Conservation (phyloP, 352 stramenopile species). For the Phytophthora kernoviae region DNA sequence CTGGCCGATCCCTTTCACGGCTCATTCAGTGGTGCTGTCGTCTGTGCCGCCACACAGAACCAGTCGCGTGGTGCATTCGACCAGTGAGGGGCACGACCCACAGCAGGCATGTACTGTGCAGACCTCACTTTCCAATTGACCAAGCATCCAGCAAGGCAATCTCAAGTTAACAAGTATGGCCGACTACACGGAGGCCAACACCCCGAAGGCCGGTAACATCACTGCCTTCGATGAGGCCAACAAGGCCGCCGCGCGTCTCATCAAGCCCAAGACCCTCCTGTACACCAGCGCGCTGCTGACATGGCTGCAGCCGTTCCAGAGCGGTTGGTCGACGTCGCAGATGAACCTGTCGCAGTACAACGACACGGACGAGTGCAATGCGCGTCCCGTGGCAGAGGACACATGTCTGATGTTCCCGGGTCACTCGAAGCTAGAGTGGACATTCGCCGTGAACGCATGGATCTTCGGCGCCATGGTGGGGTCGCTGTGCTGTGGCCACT, state of each 20-base stretch:
- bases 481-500: slow-evolving; percentile 3
- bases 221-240: slow-evolving; percentile 8
- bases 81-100: background rate
- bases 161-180: slow-evolving; percentile 10
- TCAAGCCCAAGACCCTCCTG: slow-evolving; percentile 26
- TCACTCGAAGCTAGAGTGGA: slow-evolving; percentile 6
- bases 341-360: slow-evolving; percentile 5
- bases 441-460: slow-evolving; percentile 3
- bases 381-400: slow-evolving; percentile 3
- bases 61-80: background rate
- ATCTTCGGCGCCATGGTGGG: slow-evolving; percentile 5
- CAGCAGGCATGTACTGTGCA: background rate
- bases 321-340: slow-evolving; percentile 42
- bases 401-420: slow-evolving; percentile 5
- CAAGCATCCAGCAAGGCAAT: slow-evolving; percentile 18
- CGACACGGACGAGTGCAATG: background rate
- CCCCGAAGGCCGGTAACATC: slow-evolving; percentile 7
- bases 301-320: slow-evolving; percentile 40
- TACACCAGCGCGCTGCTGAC: slow-evolving; percentile 39
- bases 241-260: background rate
- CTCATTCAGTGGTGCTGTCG: slow-evolving; percentile 5
- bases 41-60: slow-evolving; percentile 1
- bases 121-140: slow-evolving; percentile 24
- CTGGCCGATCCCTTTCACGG: slow-evolving; percentile 16
- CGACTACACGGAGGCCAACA: slow-evolving; percentile 14